Conservation (phyloP, 257 asterid species). For the Fraxinus quadrangulata region DNA sequence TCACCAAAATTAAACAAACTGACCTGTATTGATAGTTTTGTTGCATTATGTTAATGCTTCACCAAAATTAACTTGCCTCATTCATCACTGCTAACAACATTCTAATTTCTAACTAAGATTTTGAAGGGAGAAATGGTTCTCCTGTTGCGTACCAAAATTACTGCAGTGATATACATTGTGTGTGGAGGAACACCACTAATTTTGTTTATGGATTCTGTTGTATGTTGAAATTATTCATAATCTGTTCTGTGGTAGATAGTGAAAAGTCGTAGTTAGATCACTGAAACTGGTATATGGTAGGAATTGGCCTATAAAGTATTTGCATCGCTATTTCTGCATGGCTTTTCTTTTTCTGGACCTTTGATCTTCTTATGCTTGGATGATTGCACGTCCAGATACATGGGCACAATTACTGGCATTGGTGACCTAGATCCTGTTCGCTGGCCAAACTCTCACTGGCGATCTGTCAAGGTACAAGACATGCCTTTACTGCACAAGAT, state of each 20-base stretch:
- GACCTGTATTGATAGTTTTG: not conserved
- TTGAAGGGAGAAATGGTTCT: not conserved
- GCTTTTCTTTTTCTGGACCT: not conserved
- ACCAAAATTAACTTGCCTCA: not conserved
- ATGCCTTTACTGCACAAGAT: slow-evolving; percentile 6
- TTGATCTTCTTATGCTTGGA: slow-evolving; percentile 28
- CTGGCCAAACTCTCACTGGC: slow-evolving; percentile 97
- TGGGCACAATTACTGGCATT: slow-evolving; percentile 96
- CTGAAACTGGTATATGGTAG: not conserved
- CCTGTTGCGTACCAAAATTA: not conserved
- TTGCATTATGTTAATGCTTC: not conserved
- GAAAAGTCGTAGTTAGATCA: not conserved
- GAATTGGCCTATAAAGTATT: slow-evolving; percentile 4
- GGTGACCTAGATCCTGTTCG: slow-evolving; percentile 94
- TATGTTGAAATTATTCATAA: not conserved
- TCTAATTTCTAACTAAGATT: not conserved
- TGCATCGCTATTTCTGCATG: not conserved
- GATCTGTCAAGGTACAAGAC: slow-evolving; percentile 79
- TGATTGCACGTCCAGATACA: slow-evolving; percentile 56
- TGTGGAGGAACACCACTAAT: not conserved
- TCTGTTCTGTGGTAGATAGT: not conserved
- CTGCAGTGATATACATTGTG: not conserved
- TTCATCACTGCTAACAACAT: not conserved
- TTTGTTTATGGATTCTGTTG: not conserved
- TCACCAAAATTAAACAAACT: not conserved